A percentile compares a stretch with the other conserved stretches of the same genome.
These are phyloP conservation scores for Camelina neglecta DNA, from an alignment of 345 rosid genomes.

Conservation along the genomic window DNA sequence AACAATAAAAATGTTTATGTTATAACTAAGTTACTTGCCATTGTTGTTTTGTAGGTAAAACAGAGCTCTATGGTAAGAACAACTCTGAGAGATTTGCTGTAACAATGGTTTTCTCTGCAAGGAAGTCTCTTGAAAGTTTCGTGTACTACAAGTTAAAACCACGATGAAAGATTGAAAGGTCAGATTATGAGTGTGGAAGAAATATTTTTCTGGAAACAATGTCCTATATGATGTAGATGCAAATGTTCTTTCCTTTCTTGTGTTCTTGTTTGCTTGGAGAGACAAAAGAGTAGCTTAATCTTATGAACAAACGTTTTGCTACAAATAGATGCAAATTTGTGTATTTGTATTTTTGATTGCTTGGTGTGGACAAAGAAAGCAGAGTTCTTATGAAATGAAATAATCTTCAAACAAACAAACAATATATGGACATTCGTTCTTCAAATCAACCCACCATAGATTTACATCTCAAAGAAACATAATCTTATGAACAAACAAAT, in stretches of 20 bases:
- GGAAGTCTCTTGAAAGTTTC: slow-evolving; percentile 14
- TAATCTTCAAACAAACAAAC: neutral
- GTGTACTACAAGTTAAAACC: slow-evolving; percentile 15
- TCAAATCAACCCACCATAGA: slow-evolving; percentile 15
- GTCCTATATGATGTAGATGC: slow-evolving; percentile 20
- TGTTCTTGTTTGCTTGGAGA: slow-evolving; percentile 15
- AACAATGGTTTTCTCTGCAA: slow-evolving; percentile 3
- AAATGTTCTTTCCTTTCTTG: neutral
- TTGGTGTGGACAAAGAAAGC: slow-evolving; percentile 8
- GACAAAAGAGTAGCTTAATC: neutral
- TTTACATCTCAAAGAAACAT: neutral
- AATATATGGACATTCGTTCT: slow-evolving; percentile 1
- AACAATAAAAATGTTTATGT: too few species aligned
- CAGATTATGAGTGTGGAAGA: slow-evolving; percentile 2
- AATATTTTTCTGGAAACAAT: slow-evolving; percentile 9
- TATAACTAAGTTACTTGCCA: neutral
- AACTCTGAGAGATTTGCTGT: slow-evolving; percentile 59
- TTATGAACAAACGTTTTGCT: slow-evolving; percentile 27
- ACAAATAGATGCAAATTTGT: neutral
- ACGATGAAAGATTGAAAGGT: slow-evolving; percentile 33
- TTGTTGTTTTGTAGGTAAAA: slow-evolving; percentile 47
- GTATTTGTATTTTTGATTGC: neutral
- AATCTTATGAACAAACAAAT: slow-evolving; percentile 19
- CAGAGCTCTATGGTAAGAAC: slow-evolving; percentile 49
- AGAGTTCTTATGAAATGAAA: slow-evolving; percentile 7